Evolutionary conservation across 768 basidiomycete species (phyloP), one percentile per base, ranked within the genome.

Genomic region (Galerina sulciceps): DNA sequence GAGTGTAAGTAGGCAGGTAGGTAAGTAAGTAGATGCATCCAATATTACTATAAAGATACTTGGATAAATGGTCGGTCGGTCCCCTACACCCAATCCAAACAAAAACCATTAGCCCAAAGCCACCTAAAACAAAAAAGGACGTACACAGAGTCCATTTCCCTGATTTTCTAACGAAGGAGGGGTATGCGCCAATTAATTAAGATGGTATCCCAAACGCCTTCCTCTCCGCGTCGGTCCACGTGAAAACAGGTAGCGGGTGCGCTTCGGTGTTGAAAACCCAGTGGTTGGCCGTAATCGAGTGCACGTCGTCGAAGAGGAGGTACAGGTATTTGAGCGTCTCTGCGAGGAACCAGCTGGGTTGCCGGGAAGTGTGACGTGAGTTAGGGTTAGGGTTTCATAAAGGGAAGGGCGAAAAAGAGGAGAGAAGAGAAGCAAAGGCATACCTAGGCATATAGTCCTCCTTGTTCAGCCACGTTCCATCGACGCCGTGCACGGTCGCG

Each of bases 361-460:
- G n/a, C n/a, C n/a, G n/a, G n/a, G n/a, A n/a, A n/a, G n/a, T n/a
- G n/a, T n/a, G n/a, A 10, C n/a, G 1, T 42, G 13, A 8, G 60
- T 34, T 18, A n/a, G 4, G 37, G 34, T n/a, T 10, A 59, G 22
- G 22, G 20, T n/a, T 20, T 40, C 26, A 20, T 47, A 22, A 34
- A 47, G 14, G 2, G 2, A 15, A 13, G 23, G 60, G 36, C 52
- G 53, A 14, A 10, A 41, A 41, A 18, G 13, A 31, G 13, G 22
- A 53, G 54, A 11, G n/a, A 31, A 8, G 26, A 31, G 26, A 5
- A 8, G 26, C 4, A 5, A 31, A 31, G 26, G 10, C 80, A 50
- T 52, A 89, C 89, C 90, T 92, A 6, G 90, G 90, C 88, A 90
- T 90, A 11, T 81, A 75, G 57, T 92, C 82, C n/a, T 71, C 69